These are phyloP conservation scores for Trichocomaceae sp. DNA, from an alignment of 2,329 filamentous ascomycete genomes.

Conservation along the genomic window DNA sequence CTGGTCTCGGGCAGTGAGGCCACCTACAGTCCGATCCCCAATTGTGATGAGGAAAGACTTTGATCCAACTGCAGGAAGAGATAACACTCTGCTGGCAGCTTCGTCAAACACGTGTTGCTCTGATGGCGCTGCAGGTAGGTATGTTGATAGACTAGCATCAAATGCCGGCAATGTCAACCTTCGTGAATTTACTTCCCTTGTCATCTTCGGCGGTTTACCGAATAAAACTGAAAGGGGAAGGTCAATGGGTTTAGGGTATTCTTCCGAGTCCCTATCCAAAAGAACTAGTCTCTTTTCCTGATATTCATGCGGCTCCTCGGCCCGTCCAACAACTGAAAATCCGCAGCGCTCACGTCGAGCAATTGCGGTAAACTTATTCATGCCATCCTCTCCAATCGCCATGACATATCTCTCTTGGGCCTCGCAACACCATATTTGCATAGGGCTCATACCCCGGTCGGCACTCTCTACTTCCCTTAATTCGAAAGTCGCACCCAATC, in stretches of 20 bases:
- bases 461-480: conserved; percentile 88
- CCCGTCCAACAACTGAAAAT: conserved; percentile 83
- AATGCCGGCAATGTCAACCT: conserved; percentile 64
- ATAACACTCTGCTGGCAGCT: conserved; percentile 74
- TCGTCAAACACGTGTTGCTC: conserved; percentile 51
- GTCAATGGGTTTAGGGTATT: conserved; percentile 74
- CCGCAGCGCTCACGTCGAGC: conserved; percentile 78
- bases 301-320: conserved; percentile 53
- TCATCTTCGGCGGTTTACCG: conserved; percentile 77
- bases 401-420: conserved; percentile 95
- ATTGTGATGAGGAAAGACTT: conserved; percentile 98
- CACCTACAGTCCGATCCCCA: conserved; percentile 84
- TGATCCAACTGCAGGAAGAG: conserved; percentile 84
- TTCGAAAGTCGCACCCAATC: conserved; percentile 85
- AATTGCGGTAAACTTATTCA: conserved; percentile 67
- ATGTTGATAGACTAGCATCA: conserved; percentile 64
- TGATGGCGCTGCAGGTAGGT: conserved; percentile 52
- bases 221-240: conserved; percentile 84
- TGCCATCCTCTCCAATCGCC: conserved; percentile 70
- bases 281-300: conserved; percentile 70
- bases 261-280: conserved; percentile 69
- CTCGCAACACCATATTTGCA: conserved; percentile 98
- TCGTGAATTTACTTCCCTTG: conserved; percentile 64
- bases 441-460: conserved; percentile 84
- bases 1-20: conserved; percentile 81